Conservation (phyloP, 495 filamentous ascomycete species). For the Filosporella fistucella region DNA sequence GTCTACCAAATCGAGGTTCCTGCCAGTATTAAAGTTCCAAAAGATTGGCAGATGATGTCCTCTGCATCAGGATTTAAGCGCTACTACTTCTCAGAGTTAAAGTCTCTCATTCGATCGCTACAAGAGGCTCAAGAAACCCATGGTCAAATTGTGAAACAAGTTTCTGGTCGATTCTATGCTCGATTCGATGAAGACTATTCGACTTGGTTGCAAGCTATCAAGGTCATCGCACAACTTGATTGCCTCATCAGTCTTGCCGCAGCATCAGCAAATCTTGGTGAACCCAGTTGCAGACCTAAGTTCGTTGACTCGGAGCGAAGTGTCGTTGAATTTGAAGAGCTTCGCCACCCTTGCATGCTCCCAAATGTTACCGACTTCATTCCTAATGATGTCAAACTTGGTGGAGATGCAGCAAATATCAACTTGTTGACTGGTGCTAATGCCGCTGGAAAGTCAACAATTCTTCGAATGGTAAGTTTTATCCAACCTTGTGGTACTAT, state of each 20-base stretch:
- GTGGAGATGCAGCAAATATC: conserved; percentile 74
- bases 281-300: conserved; percentile 80
- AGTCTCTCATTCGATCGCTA: conserved; percentile 72
- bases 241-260: conserved; percentile 91
- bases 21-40: conserved; percentile 79
- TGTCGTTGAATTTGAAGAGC: conserved; percentile 83
- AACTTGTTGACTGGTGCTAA: conserved; percentile 94
- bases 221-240: conserved; percentile 86
- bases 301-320: conserved; percentile 84
- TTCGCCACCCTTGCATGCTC: conserved; percentile 92
- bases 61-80: conserved; percentile 86
- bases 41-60: conserved; percentile 93
- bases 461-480: conserved; percentile 78
- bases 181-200: conserved; percentile 85
- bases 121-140: conserved; percentile 95
- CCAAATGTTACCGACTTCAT: conserved; percentile 91
- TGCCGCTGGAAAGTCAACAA: conserved; percentile 97
- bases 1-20: conserved; percentile 95
- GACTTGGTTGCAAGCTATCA: conserved; percentile 83
- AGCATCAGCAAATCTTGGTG: conserved; percentile 75
- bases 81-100: conserved; percentile 87
- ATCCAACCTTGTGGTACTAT: not conserved
- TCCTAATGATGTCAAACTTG: conserved; percentile 88
- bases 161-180: conserved; percentile 75
- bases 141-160: conserved; percentile 84